phyloP scores from a whole-genome alignment of 352 stramenopile species.

The Globisporangium viniferum region DNA sequence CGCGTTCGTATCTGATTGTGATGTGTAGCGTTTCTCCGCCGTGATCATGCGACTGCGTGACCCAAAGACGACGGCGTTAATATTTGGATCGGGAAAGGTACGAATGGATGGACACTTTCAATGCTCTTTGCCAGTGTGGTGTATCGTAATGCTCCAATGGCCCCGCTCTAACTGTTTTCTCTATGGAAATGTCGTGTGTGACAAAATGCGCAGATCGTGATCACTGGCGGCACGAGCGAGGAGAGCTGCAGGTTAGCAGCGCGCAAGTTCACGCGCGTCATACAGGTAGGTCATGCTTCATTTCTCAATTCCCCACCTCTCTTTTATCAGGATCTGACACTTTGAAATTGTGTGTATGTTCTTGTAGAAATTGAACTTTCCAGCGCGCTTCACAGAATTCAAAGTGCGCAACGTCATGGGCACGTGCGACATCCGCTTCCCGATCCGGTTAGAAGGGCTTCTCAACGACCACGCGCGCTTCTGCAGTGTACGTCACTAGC shows the following conservation, averaged over 20 bases:
- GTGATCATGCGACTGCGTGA: slow-evolving; percentile 96
- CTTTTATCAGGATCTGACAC: not conserved
- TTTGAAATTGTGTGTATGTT: not conserved
- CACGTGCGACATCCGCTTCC: slow-evolving; percentile 97
- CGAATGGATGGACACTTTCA: not conserved
- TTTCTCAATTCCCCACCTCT: not conserved
- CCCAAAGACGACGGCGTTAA: slow-evolving; percentile 96
- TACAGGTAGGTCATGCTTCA: slow-evolving; percentile 45
- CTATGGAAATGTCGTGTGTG: too few relatives aligned
- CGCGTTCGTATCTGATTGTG: not conserved
- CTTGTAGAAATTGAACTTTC: slow-evolving; percentile 84
- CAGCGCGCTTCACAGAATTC: slow-evolving; percentile 84
- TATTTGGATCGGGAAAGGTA: slow-evolving; percentile 96
- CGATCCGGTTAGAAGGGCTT: slow-evolving; percentile 98
- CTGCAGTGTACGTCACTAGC: slow-evolving; percentile 74
- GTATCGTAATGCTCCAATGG: too few relatives aligned
- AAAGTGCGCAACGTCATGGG: slow-evolving; percentile 98
- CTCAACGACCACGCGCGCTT: slow-evolving; percentile 95
- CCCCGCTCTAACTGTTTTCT: too few relatives aligned
- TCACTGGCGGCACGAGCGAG: slow-evolving; percentile 81
- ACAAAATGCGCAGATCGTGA: slow-evolving; percentile 56
- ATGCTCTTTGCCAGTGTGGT: too few relatives aligned
- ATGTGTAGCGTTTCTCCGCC: slow-evolving; percentile 89
- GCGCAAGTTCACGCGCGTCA: slow-evolving; percentile 84
- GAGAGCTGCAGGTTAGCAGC: slow-evolving; percentile 79